A percentile compares a stretch with the other conserved stretches of the same genome.
Evolutionary conservation across 2,329 filamentous ascomycete species (phyloP).

Genomic region (Phoma sp.): DNA sequence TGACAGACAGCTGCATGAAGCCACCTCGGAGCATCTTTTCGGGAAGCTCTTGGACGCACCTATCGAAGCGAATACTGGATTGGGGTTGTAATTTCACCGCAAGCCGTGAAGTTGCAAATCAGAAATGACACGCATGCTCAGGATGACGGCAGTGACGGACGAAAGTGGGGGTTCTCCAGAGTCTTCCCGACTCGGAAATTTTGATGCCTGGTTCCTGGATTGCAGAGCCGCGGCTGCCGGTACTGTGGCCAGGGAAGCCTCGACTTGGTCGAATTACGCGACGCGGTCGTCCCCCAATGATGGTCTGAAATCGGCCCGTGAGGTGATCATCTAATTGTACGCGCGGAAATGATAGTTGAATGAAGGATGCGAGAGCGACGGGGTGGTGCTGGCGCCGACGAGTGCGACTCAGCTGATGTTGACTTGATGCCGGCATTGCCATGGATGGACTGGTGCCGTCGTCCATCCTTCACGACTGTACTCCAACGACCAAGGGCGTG

Average conservation of each 20-base stretch:
- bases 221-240: constrained; percentile 5
- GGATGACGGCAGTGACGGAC: background rate
- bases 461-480: background rate
- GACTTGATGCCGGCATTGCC: background rate
- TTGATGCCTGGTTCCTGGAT: constrained; percentile 15
- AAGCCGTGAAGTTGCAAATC: constrained; percentile 1
- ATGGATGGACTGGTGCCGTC: constrained; percentile 1
- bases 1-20: constrained; percentile 25
- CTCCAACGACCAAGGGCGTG: background rate
- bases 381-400: background rate
- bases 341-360: constrained; percentile 2
- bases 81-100: constrained; percentile 18
- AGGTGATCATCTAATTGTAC: background rate
- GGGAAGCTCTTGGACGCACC: constrained; percentile 23
- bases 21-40: constrained; percentile 32
- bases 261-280: background rate
- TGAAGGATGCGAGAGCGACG: constrained; percentile 5
- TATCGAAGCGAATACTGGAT: constrained; percentile 14
- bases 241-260: constrained; percentile 4
- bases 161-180: constrained; percentile 4
- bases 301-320: constrained; percentile 10
- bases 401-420: constrained; percentile 2
- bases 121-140: constrained; percentile 1
- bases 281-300: background rate
- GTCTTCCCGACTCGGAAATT: constrained; percentile 11